Conservation (phyloP, 805 yeast species). For the Metschnikowia koreensis region DNA sequence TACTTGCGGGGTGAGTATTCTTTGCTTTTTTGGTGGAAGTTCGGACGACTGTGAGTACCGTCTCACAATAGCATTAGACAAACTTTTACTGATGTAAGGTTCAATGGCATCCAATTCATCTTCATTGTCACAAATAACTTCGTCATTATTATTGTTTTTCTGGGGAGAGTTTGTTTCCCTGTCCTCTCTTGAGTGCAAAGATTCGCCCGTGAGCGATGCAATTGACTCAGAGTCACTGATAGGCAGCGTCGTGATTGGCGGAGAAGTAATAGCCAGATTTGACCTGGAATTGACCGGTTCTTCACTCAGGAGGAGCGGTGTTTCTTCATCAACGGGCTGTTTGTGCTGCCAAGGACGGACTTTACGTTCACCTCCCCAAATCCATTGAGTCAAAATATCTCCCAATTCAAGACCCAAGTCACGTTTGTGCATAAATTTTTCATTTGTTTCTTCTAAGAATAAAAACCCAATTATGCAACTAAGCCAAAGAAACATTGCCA, state of each 20-base stretch:
- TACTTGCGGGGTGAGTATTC: slow-evolving; percentile 30
- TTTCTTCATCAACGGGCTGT: slow-evolving; percentile 2
- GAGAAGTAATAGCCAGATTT: neutral
- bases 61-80: slow-evolving; percentile 16
- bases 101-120: slow-evolving; percentile 10
- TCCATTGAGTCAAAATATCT: slow-evolving; percentile 25
- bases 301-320: slow-evolving; percentile 6
- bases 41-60: slow-evolving; percentile 16
- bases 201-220: neutral
- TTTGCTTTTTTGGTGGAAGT: neutral
- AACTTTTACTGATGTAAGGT: slow-evolving; percentile 7
- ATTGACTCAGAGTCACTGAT: slow-evolving; percentile 1
- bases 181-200: neutral
- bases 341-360: slow-evolving; percentile 23
- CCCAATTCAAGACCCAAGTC: slow-evolving; percentile 50
- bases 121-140: slow-evolving; percentile 1
- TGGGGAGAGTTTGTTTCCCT: neutral
- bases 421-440: slow-evolving; percentile 31
- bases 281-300: neutral
- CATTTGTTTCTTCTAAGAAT: slow-evolving; percentile 56
- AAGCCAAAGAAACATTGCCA: slow-evolving; percentile 34
- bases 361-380: slow-evolving; percentile 21
- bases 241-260: neutral
- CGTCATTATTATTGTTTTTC: neutral
- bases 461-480: slow-evolving; percentile 41